phyloP scores from a whole-genome alignment of 768 basidiomycete genomes.

The Amanita rimosa region DNA sequence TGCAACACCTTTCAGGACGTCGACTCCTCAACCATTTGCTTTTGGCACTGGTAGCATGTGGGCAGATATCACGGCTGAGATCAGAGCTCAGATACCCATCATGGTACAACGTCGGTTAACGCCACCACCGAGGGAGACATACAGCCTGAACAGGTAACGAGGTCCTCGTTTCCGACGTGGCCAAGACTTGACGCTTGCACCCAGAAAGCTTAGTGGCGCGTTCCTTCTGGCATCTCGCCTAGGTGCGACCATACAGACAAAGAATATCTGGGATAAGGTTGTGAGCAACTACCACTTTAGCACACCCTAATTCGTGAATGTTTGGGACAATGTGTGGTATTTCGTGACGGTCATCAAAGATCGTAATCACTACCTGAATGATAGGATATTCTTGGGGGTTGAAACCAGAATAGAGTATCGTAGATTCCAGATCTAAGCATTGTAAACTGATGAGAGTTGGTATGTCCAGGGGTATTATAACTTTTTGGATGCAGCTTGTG shows the following conservation, averaged over 20 bases:
- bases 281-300: slow-evolving; percentile 30
- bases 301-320: neutral
- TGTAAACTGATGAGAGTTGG: slow-evolving; percentile 1
- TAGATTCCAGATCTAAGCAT: neutral
- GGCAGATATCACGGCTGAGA: slow-evolving; percentile 64
- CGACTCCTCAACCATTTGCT: slow-evolving; percentile 60
- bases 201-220: slow-evolving; percentile 72
- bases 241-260: slow-evolving; percentile 63
- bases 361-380: neutral
- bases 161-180: neutral
- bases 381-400: neutral
- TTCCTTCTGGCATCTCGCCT: slow-evolving; percentile 73
- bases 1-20: slow-evolving; percentile 70
- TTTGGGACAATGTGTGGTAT: neutral
- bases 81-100: slow-evolving; percentile 73
- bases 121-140: slow-evolving; percentile 90
- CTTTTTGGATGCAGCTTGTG: slow-evolving; percentile 19
- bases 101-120: slow-evolving; percentile 86
- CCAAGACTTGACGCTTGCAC: neutral
- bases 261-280: slow-evolving; percentile 63
- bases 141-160: slow-evolving; percentile 77
- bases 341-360: neutral
- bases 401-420: slow-evolving; percentile 1
- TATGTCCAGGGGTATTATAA: slow-evolving; percentile 4
- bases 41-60: slow-evolving; percentile 61